phyloP scores from a whole-genome alignment of 495 filamentous ascomycete genomes.

The Aeminium ludgeri region DNA sequence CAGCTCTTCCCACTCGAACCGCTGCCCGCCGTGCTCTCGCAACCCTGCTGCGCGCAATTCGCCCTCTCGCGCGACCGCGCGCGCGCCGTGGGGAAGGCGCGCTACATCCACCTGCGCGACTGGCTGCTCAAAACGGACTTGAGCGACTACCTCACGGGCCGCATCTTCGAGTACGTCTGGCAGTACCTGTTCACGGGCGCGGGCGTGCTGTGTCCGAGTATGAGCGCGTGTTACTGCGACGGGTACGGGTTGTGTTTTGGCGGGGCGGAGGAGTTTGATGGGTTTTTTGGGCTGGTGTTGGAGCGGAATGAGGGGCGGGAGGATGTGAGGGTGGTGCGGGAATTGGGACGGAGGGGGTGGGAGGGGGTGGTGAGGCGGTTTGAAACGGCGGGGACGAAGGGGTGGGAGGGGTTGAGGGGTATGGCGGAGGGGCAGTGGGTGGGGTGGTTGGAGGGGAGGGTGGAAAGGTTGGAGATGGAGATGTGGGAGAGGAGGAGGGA shows the following conservation, averaged over 20 bases:
- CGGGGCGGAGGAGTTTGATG: constrained; percentile 34
- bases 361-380: constrained; percentile 10
- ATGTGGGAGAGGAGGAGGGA: constrained; percentile 25
- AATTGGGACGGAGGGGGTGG: constrained; percentile 21
- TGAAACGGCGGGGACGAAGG: constrained; percentile 20
- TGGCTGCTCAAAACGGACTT: constrained; percentile 49
- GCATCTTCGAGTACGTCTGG: constrained; percentile 65
- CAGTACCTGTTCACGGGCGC: constrained; percentile 47
- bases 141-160: constrained; percentile 49
- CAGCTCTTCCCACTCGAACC: constrained; percentile 31
- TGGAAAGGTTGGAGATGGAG: constrained; percentile 24
- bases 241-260: constrained; percentile 68
- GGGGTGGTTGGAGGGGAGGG: constrained; percentile 22
- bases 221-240: constrained; percentile 60
- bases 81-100: constrained; percentile 37
- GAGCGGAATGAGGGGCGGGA: constrained; percentile 29
- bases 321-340: constrained; percentile 33
- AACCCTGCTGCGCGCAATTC: constrained; percentile 52
- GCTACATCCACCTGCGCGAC: constrained; percentile 47
- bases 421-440: constrained; percentile 27
- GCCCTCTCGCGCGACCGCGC: constrained; percentile 25
- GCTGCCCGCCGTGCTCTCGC: constrained; percentile 36
- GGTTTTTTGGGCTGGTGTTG: constrained; percentile 29
- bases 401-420: constrained; percentile 25
- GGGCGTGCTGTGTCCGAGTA: constrained; percentile 41